Evolutionary conservation across 768 basidiomycete genomes (phyloP).

Genomic region (Glaciozyma martinii): DNA sequence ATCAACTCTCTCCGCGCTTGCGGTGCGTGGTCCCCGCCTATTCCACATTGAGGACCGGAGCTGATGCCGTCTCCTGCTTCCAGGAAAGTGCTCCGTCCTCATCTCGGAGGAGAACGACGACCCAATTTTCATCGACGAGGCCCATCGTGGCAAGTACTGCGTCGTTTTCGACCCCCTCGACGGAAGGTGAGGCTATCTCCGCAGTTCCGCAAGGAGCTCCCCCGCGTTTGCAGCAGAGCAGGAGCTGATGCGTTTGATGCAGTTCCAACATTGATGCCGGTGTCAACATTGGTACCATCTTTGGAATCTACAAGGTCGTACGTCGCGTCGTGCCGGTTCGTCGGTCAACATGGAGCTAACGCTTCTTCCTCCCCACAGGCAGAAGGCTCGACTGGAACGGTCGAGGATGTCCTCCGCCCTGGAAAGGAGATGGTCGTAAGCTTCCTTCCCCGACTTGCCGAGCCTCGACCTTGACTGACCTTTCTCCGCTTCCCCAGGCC

Average conservation of each 20-base stretch:
- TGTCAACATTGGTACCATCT: conserved; percentile 96
- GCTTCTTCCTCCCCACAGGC: conserved; percentile 44
- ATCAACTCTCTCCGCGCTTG: conserved; percentile 80
- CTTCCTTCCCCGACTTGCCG: conserved; percentile 55
- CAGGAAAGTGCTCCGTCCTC: conserved; percentile 85
- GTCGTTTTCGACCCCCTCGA: conserved; percentile 98
- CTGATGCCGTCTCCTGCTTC: background rate
- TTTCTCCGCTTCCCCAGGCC: background rate
- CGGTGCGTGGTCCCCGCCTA: conserved; percentile 90
- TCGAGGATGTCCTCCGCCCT: conserved; percentile 83
- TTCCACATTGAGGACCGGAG: conserved; percentile 49
- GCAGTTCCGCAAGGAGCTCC: too few relatives aligned
- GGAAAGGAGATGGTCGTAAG: conserved; percentile 88
- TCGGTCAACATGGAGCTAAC: conserved; percentile 4
- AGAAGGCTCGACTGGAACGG: conserved; percentile 64
- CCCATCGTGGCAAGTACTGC: conserved; percentile 76
- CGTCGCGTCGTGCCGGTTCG: background rate
- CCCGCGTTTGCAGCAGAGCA: background rate
- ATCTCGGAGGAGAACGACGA: conserved; percentile 77
- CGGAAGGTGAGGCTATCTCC: conserved; percentile 42
- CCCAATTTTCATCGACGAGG: conserved; percentile 74
- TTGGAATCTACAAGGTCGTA: conserved; percentile 88
- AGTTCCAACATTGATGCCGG: conserved; percentile 97
- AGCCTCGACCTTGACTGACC: conserved; percentile 41
- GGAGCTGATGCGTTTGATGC: background rate